Evolutionary conservation across 23 red algal species (phyloP).

Genomic region (Gracilaria caudata): DNA sequence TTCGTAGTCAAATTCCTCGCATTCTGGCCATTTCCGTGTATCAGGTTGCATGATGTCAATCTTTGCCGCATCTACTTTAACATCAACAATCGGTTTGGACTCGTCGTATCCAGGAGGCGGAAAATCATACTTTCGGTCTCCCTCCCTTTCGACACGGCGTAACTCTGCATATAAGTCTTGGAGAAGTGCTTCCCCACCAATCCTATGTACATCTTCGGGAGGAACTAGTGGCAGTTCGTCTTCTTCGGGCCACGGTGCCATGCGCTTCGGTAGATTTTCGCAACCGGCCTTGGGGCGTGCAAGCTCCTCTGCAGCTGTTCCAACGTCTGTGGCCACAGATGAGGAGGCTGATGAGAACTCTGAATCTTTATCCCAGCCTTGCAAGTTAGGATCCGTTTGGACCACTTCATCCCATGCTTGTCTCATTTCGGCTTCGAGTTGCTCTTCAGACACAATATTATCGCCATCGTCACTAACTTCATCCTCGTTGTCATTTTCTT

Average conservation of each 20-base stretch:
- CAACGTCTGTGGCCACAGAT: not conserved
- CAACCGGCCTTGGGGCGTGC: not conserved
- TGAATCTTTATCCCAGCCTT: not conserved
- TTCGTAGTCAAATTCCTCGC: constrained; percentile 33
- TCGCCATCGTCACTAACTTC: not conserved
- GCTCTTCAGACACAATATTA: not conserved
- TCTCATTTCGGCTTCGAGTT: not conserved
- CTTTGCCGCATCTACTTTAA: not conserved
- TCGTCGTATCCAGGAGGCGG: constrained; percentile 11
- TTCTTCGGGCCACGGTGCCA: not conserved
- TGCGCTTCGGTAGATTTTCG: not conserved
- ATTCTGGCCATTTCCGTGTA: not conserved
- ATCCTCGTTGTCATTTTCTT: not conserved
- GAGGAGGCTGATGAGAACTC: too few relatives aligned
- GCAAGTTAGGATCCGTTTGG: not conserved
- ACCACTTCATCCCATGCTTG: not conserved
- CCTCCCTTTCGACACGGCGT: constrained; percentile 1
- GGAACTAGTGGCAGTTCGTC: constrained; percentile 29
- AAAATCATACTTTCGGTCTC: constrained; percentile 22
- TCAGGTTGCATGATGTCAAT: constrained; percentile 1
- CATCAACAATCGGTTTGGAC: constrained; percentile 16
- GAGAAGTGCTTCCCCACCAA: not conserved
- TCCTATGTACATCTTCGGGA: constrained; percentile 7
- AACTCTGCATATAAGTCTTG: constrained; percentile 6
- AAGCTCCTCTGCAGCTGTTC: not conserved